Evolutionary conservation across 164 flowering plant species (phyloP), one percentile per base, ranked within the genome.

Genomic region (Tinospora cordifolia): DNA sequence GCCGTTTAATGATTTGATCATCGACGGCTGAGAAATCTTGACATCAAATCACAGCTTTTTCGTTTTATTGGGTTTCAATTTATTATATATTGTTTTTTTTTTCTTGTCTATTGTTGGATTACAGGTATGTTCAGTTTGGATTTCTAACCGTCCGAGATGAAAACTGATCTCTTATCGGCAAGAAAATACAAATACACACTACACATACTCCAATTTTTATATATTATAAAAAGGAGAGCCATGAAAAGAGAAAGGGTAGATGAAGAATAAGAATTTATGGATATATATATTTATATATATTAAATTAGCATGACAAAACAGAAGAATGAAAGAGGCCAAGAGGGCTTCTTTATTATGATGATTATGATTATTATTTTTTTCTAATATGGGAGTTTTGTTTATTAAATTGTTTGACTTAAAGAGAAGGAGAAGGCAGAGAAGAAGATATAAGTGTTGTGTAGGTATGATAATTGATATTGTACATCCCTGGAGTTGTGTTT

Each of bases 341-440:
- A 30, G 36, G 36, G 36, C 36, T 30, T 30, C 4, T 4, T 75
- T 88, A 87, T 85, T 80, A 83, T 83, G 86, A 82, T 90, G 86
- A 82, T 90, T 85, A 84, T 88, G 88, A 90, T 87, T 70, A 79
- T 74, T 67, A 74, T 76, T 71, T 71, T 78, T 73, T 69, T 64
- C 47, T 71, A 66, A 64, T 67, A 21, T 47, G 46, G 46, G 46
- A 41, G 9, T 63, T 27, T 65, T 69, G 38, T 67, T 26, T 40
- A 13, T 67, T 73, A 63, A 62, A 26, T 62, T 76, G 34, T 75
- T 71, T 49, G 67, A 62, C 64, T 34, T 30, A 8, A 68, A 26
- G 7, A 49, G 11, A 0, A 17, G n/a, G n/a, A n/a, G 21, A 40
- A 40, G 44, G 9, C 4, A 9, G 9, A 41, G 46, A 4, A 51